Evolutionary conservation across 108 stramenopile genomes (phyloP).

Genomic region (Epithemia pelagica): DNA sequence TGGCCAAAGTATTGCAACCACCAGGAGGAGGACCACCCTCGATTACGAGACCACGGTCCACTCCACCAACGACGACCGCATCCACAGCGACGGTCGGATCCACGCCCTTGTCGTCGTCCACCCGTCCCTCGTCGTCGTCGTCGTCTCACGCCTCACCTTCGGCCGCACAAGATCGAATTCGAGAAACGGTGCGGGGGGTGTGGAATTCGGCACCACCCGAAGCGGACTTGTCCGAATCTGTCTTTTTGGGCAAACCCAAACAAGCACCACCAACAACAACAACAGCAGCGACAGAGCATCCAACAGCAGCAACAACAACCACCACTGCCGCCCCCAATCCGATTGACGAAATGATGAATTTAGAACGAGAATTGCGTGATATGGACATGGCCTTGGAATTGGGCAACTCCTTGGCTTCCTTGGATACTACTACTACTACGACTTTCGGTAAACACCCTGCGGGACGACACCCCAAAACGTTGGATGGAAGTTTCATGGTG

Average conservation of each 20-base stretch:
- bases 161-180: slow-evolving; percentile 54
- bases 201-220: slow-evolving; percentile 49
- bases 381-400: slow-evolving; percentile 81
- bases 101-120: not conserved
- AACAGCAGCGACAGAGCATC: not conserved
- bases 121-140: not conserved
- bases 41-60: slow-evolving; percentile 9
- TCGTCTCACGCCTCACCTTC: slow-evolving; percentile 8
- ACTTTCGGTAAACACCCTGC: slow-evolving; percentile 3
- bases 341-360: slow-evolving; percentile 64
- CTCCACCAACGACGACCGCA: not conserved
- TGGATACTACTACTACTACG: slow-evolving; percentile 38
- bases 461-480: slow-evolving; percentile 11
- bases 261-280: not conserved
- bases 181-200: slow-evolving; percentile 72
- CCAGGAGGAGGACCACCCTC: too few relatives aligned
- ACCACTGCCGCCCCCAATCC: slow-evolving; percentile 9
- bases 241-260: slow-evolving; percentile 54
- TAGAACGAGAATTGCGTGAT: slow-evolving; percentile 69
- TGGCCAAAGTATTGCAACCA: slow-evolving; percentile 21
- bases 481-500: slow-evolving; percentile 77
- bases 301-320: not conserved
- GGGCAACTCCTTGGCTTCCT: slow-evolving; percentile 65
- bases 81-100: not conserved
- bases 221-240: slow-evolving; percentile 77